Percentiles rank a stretch among this genome's conserved stretches.
phyloP scores from a whole-genome alignment of 2,329 filamentous ascomycete species.

The Westerdykella sp. region DNA sequence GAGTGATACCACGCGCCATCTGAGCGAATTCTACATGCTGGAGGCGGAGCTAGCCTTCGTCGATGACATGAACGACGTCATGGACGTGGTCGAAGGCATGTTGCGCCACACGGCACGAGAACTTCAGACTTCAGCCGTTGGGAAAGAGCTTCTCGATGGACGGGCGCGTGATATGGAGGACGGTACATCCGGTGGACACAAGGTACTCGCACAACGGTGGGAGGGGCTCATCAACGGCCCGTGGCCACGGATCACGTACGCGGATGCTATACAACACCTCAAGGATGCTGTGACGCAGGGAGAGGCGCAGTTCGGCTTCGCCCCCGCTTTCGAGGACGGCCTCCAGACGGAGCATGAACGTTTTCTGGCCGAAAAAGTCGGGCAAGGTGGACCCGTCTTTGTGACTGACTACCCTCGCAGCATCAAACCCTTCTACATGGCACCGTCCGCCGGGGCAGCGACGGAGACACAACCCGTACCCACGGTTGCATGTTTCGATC shows the following conservation, averaged over 20 bases:
- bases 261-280: constrained; percentile 66
- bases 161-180: constrained; percentile 35
- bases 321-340: constrained; percentile 64
- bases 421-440: constrained; percentile 92
- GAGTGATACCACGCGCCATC: constrained; percentile 46
- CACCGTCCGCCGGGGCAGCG: constrained; percentile 37
- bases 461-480: constrained; percentile 8
- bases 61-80: constrained; percentile 62
- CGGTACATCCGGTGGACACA: constrained; percentile 37
- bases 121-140: constrained; percentile 46
- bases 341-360: constrained; percentile 91
- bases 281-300: constrained; percentile 50
- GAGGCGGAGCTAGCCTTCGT: constrained; percentile 85
- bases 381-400: constrained; percentile 67
- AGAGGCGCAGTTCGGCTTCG: constrained; percentile 56
- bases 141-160: constrained; percentile 50
- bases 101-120: constrained; percentile 53
- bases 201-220: constrained; percentile 64
- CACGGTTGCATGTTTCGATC: constrained; percentile 85
- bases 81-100: constrained; percentile 75
- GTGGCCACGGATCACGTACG: constrained; percentile 85
- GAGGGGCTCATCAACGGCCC: constrained; percentile 58
- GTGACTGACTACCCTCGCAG: constrained; percentile 85
- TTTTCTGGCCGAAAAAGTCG: constrained; percentile 66
- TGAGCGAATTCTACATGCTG: constrained; percentile 98